phyloP scores from a whole-genome alignment of 2,329 filamentous ascomycete genomes.

The Sporothrix brasiliensis region DNA sequence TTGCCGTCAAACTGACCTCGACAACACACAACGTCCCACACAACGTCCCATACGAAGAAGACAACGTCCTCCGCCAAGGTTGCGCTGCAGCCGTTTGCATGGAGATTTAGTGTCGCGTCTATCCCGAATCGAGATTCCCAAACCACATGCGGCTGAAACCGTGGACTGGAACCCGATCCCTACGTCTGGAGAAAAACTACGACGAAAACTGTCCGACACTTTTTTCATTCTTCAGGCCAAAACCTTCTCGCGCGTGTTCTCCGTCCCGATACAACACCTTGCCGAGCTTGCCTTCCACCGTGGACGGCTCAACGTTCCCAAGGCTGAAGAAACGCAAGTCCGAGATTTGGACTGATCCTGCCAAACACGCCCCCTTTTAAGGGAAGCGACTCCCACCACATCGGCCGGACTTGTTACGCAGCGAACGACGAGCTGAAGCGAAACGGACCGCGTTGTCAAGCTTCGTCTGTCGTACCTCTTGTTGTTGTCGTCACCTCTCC shows the following conservation, averaged over 20 bases:
- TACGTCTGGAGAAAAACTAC: neutral
- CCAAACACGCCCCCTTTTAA: neutral
- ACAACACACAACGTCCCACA: neutral
- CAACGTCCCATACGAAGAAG: neutral
- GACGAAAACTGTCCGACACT: neutral
- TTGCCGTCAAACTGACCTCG: neutral
- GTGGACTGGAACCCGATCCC: neutral
- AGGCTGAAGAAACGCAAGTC: constrained; percentile 2
- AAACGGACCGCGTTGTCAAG: neutral
- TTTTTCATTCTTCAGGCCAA: neutral
- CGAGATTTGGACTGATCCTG: neutral
- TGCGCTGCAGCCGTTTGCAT: neutral
- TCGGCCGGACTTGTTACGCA: no score
- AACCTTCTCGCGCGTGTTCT: neutral
- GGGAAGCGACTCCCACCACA: neutral
- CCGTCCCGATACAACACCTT: no score
- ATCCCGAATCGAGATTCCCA: constrained; percentile 7
- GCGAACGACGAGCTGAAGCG: neutral
- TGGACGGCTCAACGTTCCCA: neutral
- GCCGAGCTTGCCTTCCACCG: no score
- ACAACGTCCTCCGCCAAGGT: neutral
- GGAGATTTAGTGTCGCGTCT: neutral
- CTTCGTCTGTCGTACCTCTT: neutral
- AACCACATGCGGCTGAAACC: constrained; percentile 6
- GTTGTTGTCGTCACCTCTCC: neutral